Evolutionary conservation across 2,329 filamentous ascomycete genomes (phyloP), one percentile per base, ranked within the genome.

Genomic region (Paecilomyces variotii): DNA sequence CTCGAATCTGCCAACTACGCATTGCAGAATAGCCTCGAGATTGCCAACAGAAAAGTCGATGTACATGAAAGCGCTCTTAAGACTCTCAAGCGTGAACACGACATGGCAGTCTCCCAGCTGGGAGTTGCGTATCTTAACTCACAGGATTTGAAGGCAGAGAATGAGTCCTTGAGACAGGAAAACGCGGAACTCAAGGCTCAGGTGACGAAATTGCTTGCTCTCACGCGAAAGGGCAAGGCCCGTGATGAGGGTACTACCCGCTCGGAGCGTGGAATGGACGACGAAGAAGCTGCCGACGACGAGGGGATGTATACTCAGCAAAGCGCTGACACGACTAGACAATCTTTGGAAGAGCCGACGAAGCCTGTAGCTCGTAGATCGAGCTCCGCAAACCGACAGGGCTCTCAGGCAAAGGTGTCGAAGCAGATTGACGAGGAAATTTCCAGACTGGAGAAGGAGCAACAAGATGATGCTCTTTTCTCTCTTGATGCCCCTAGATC

Each of bases 91-190:
- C 76, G 80, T 39, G 84, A 87, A 63, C 78, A 82, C 35, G 83
- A 86, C 63, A 79, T 79, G 57, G 78, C 84, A 39, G 76, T 83
- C n/a, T 78, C 78, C 25, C 83, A 86, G 61, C 71, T 85, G 24
- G 80, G 79, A 7, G 77, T 81, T 25, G 82, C 83, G 1, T 84
- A 81, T 64, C 77, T 82, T 56, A 81, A 79, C 51, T 75, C 76
- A 2, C 80, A 77, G 55, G 76, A 78, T 54, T 66, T 77, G 2
- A 77, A 77, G 59, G 62, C 61, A 5, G 72, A 77, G 30, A 77
- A 76, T 55, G 72, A 76, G 34, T 63, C 54, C 6, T 54, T 78
- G 28, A 66, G 66, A 39, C 66, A 70, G 30, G 74, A 77, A 54
- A 76, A 76, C 57, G 55, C 68, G 9, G 70, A 73, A n/a, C 68